Evolutionary conservation across 1,139 yeast species (phyloP), one percentile per base, ranked within the genome.

Genomic region (Diutina sp.): DNA sequence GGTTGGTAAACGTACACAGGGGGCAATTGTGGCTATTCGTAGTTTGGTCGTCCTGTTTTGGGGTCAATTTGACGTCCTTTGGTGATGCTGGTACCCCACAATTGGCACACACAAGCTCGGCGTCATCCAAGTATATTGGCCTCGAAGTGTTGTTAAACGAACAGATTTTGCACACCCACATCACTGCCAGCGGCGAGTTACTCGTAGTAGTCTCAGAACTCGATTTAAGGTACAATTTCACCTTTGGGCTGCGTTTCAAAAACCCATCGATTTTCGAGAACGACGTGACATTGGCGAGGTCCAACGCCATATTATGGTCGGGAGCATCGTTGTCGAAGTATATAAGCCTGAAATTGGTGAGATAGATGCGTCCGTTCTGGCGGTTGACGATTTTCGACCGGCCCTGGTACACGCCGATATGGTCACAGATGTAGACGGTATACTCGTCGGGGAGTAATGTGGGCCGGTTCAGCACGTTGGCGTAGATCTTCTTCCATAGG

Each of bases 121-220:
- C 68, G 1, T 66, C 63, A 4, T 69, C 68, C 44, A 69, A 65
- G 48, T 72, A 72, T 38, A 73, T 66, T 16, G 68, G 70, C 1
- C 71, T 63, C 1, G 69, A 65, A 4, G 73, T 73, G 65, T 90
- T 90, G 30, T 84, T 76, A 63, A 77, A 86, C 51, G 84, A 84
- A 67, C 98, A 91, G 4, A 91, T 90, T 12, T 87, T 85, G 67
- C 98, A 91, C 1, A 80, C 78, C 97, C 97, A 91, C 21, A 45
- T 16, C 28, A 44, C 30, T 29, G 47, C 16, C 50, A 16, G 29
- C 12, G 38, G 32, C 6, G 41, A 21, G 25, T 21, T 16, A 9
- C 8, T 18, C 29, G 11, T 6, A 29, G 30, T 14, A 25, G 41
- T 48, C 11, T 16, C 16, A 6, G 51, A 4, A 6, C 9, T 3